phyloP scores from a whole-genome alignment of 305 asterid genomes.

The Fraxinus sp. region DNA sequence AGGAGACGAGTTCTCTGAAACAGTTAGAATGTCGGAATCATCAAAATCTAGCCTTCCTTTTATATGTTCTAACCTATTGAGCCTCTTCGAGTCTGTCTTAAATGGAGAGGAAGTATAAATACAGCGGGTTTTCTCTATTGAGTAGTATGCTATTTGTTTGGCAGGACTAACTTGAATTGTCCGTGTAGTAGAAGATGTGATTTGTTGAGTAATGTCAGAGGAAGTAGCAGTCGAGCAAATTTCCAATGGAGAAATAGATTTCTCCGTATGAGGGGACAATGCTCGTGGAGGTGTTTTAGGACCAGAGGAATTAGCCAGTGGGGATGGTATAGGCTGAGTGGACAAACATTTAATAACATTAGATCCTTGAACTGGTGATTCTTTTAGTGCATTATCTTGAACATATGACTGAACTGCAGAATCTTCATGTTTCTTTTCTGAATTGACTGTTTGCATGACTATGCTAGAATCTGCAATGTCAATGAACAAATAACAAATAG shows the following conservation, averaged over 20 bases:
- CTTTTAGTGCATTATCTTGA: constrained; percentile 23
- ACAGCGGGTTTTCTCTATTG: constrained; percentile 69
- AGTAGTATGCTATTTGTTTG: constrained; percentile 66
- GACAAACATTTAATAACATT: constrained; percentile 79
- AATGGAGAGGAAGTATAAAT: constrained; percentile 69
- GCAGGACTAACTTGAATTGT: constrained; percentile 72
- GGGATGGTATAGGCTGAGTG: constrained; percentile 54
- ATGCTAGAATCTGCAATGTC: constrained; percentile 37
- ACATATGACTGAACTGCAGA: constrained; percentile 33
- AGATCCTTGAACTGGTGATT: constrained; percentile 52
- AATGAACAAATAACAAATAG: not conserved
- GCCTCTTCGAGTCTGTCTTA: constrained; percentile 50
- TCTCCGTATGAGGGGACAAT: constrained; percentile 65
- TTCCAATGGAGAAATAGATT: constrained; percentile 51
- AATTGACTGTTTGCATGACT: constrained; percentile 32
- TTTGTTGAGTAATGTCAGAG: constrained; percentile 42
- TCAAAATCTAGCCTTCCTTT: constrained; percentile 88
- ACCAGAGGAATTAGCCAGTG: constrained; percentile 53
- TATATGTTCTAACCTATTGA: constrained; percentile 61
- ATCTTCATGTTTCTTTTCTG: constrained; percentile 29
- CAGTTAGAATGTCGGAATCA: constrained; percentile 43
- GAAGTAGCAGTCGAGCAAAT: constrained; percentile 50
- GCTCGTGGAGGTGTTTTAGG: constrained; percentile 81
- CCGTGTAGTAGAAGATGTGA: constrained; percentile 71
- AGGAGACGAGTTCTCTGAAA: constrained; percentile 42